These are phyloP conservation scores for Stagonosporopsis tanaceti DNA, from an alignment of 2,329 filamentous ascomycete species.

Conservation along the genomic window DNA sequence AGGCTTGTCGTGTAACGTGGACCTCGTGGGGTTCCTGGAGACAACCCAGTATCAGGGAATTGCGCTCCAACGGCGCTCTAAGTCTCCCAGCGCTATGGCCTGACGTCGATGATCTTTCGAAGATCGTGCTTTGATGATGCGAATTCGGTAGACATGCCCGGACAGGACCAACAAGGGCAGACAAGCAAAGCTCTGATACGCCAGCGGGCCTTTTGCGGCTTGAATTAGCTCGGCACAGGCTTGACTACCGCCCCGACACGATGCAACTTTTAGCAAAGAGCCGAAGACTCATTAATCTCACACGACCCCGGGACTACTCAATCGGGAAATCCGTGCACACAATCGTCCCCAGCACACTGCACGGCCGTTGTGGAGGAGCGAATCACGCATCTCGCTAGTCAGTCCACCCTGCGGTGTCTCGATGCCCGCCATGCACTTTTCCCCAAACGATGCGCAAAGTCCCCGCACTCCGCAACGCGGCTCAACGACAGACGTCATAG, in stretches of 20 bases:
- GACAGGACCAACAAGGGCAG: not conserved
- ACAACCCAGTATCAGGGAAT: not conserved
- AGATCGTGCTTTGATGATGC: slow-evolving; percentile 6
- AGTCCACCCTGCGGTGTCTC: slow-evolving; percentile 1
- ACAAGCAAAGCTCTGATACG: slow-evolving; percentile 18
- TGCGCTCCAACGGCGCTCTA: slow-evolving; percentile 1
- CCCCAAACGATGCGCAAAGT: slow-evolving; percentile 15
- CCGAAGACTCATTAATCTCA: slow-evolving; percentile 13
- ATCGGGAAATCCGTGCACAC: slow-evolving; percentile 6
- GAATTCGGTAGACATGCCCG: slow-evolving; percentile 2
- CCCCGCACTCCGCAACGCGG: slow-evolving; percentile 22
- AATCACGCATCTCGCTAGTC: slow-evolving; percentile 10
- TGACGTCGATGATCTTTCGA: slow-evolving; percentile 4
- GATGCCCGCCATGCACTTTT: slow-evolving; percentile 5
- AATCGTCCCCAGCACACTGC: not conserved
- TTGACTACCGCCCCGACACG: slow-evolving; percentile 14
- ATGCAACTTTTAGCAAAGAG: slow-evolving; percentile 6
- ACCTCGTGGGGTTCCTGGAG: not conserved
- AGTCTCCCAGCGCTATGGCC: slow-evolving; percentile 7
- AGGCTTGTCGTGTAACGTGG: slow-evolving; percentile 11
- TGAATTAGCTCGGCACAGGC: slow-evolving; percentile 14
- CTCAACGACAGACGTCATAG: slow-evolving; percentile 19
- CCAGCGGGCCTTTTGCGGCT: slow-evolving; percentile 15
- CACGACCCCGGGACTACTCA: slow-evolving; percentile 5
- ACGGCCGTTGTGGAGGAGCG: slow-evolving; percentile 15